Evolutionary conservation across 306 rosid species (phyloP).

Genomic region (Begonia peltatifolia): DNA sequence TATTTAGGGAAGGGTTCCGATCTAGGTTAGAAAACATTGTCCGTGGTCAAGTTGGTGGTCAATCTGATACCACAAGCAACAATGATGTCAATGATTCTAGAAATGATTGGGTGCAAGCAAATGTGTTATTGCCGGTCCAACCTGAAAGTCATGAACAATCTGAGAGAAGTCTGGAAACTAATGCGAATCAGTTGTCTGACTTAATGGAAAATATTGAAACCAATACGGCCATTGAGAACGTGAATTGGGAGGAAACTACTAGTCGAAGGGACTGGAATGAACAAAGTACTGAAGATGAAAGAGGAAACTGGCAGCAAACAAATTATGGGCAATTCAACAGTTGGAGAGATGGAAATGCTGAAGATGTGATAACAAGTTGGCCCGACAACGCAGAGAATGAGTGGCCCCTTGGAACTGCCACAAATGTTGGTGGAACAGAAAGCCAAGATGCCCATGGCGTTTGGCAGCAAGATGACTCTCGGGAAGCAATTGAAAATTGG

Average conservation of each 20-base stretch:
- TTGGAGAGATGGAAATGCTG: too few relatives aligned
- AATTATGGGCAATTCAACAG: slow-evolving; percentile 40
- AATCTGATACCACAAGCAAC: slow-evolving; percentile 47
- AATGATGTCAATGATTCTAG: slow-evolving; percentile 35
- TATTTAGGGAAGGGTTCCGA: slow-evolving; percentile 87
- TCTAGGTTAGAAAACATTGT: slow-evolving; percentile 83
- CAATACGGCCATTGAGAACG: slow-evolving; percentile 31
- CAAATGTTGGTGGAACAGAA: slow-evolving; percentile 46
- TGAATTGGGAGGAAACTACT: slow-evolving; percentile 56
- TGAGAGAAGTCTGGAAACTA: slow-evolving; percentile 44
- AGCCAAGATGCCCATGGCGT: slow-evolving; percentile 42
- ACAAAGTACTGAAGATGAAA: slow-evolving; percentile 41
- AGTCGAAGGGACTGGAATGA: slow-evolving; percentile 58
- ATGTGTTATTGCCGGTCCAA: too few relatives aligned
- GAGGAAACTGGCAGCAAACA: slow-evolving; percentile 59
- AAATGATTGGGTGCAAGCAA: too few relatives aligned
- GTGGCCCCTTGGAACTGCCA: slow-evolving; percentile 55
- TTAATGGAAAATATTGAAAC: slow-evolving; percentile 40
- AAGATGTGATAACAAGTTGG: slow-evolving; percentile 26
- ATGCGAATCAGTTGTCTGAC: slow-evolving; percentile 33
- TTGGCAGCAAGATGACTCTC: slow-evolving; percentile 57
- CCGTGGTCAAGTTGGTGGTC: slow-evolving; percentile 68
- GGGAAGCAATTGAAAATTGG: slow-evolving; percentile 74
- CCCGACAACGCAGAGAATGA: slow-evolving; percentile 26
- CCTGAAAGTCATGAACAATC: slow-evolving; percentile 43